Percentiles rank a stretch among this genome's conserved stretches.
These are phyloP conservation scores for Tetratostichococcus sp. DNA, from an alignment of 139 green algal species.

Conservation along the genomic window DNA sequence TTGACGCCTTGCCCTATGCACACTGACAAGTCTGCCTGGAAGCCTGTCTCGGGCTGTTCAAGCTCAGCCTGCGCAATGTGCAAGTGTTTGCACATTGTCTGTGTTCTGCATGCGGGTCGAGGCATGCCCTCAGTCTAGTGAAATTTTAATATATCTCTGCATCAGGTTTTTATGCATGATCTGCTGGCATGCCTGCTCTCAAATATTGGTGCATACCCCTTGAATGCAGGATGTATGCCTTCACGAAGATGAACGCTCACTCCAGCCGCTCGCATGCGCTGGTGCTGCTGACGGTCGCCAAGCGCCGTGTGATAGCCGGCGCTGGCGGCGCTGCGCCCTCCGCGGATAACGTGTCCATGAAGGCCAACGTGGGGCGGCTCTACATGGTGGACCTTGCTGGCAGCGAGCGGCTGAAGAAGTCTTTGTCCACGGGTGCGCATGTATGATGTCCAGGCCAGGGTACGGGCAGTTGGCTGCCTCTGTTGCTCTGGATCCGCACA, in stretches of 20 bases:
- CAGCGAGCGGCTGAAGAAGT: slow-evolving; percentile 88
- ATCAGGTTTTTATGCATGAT: too few species aligned
- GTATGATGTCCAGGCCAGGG: too few species aligned
- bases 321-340: not conserved
- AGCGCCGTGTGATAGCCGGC: slow-evolving; percentile 33
- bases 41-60: slow-evolving; percentile 78
- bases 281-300: slow-evolving; percentile 77
- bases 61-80: slow-evolving; percentile 6
- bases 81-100: not conserved
- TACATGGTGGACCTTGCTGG: slow-evolving; percentile 95
- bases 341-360: slow-evolving; percentile 19
- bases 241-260: slow-evolving; percentile 78
- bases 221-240: slow-evolving; percentile 51
- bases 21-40: slow-evolving; percentile 39
- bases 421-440: slow-evolving; percentile 51
- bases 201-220: too few species aligned
- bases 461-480: not conserved
- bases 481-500: too few species aligned
- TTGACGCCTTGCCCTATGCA: not conserved
- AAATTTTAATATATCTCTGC: too few species aligned
- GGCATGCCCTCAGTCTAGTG: too few species aligned
- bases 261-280: slow-evolving; percentile 76
- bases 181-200: too few species aligned
- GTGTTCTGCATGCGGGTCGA: too few species aligned
- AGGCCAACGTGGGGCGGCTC: slow-evolving; percentile 78